phyloP scores from a whole-genome alignment of 1,139 yeast genomes.

The Suhomyces guaymorum region DNA sequence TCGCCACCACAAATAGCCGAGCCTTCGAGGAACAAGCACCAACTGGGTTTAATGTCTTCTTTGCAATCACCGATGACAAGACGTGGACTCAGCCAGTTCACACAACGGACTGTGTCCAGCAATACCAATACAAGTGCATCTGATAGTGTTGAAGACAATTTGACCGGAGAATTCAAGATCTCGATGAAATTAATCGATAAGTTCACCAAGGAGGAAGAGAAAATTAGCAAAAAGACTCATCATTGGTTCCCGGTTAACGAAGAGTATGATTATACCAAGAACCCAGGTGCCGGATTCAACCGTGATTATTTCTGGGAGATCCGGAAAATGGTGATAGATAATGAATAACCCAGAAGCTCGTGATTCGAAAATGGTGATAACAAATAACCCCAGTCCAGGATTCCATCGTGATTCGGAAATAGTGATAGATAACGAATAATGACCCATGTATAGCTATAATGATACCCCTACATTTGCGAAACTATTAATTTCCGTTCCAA shows the following conservation, averaged over 20 bases:
- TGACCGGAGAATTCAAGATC: conserved; percentile 42
- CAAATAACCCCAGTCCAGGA: no score
- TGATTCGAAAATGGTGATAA: no score
- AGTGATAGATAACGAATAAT: conserved; percentile 44
- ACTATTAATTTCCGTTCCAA: not conserved
- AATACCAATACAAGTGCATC: conserved; percentile 16
- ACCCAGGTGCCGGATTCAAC: conserved; percentile 17
- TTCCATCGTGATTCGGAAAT: no score
- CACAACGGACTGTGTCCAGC: conserved; percentile 40
- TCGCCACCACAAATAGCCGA: conserved; percentile 12
- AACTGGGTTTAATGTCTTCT: conserved; percentile 3
- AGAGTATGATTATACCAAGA: conserved; percentile 23
- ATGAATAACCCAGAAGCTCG: no score
- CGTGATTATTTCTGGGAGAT: conserved; percentile 55
- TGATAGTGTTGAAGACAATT: conserved; percentile 8
- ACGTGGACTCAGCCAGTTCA: conserved; percentile 27
- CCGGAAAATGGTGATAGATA: conserved; percentile 52
- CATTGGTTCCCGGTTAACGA: conserved; percentile 55
- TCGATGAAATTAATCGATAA: conserved; percentile 39
- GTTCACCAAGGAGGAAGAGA: conserved; percentile 52
- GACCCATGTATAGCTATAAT: conserved; percentile 4
- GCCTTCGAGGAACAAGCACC: not conserved
- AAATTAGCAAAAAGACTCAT: conserved; percentile 47
- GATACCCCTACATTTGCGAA: conserved; percentile 4
- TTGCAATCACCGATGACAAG: conserved; percentile 14